Evolutionary conservation across 768 basidiomycete species (phyloP).

Genomic region (Rhodotorula paludigena): DNA sequence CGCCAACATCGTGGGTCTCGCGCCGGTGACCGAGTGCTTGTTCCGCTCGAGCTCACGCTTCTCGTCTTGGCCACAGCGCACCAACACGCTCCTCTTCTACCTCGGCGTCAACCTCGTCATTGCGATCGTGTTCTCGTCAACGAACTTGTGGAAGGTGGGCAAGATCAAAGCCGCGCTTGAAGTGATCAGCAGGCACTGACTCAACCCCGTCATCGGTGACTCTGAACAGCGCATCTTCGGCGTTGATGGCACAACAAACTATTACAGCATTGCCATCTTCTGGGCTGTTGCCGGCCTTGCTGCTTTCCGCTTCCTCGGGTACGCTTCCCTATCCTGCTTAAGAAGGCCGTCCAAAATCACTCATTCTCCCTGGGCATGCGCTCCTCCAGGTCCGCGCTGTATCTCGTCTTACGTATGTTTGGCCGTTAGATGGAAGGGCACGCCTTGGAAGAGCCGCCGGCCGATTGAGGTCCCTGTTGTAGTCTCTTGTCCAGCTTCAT

Average conservation of each 20-base stretch:
- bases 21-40: too few relatives aligned
- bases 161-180: constrained; percentile 1
- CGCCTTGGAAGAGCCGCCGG: too few relatives aligned
- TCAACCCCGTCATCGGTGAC: too few relatives aligned
- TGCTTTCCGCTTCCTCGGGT: constrained; percentile 69
- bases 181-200: not conserved
- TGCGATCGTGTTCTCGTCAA: constrained; percentile 49
- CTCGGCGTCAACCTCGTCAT: constrained; percentile 73
- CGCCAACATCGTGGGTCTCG: constrained; percentile 46
- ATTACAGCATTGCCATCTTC: constrained; percentile 78
- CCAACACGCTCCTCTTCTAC: constrained; percentile 56
- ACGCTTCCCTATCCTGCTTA: not conserved
- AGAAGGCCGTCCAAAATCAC: too few relatives aligned
- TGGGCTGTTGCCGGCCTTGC: constrained; percentile 68
- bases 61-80: not conserved
- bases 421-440: constrained; percentile 8
- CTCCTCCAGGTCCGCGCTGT: constrained; percentile 20
- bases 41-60: not conserved
- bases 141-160: constrained; percentile 19
- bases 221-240: constrained; percentile 47
- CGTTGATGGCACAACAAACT: constrained; percentile 39
- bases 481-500: too few relatives aligned
- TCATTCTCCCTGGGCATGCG: too few relatives aligned
- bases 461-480: too few relatives aligned
- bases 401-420: constrained; percentile 26